These are phyloP conservation scores for Ceratobasidium sp. DNA, from an alignment of 1,284 basidiomycete genomes.

Conservation along the genomic window DNA sequence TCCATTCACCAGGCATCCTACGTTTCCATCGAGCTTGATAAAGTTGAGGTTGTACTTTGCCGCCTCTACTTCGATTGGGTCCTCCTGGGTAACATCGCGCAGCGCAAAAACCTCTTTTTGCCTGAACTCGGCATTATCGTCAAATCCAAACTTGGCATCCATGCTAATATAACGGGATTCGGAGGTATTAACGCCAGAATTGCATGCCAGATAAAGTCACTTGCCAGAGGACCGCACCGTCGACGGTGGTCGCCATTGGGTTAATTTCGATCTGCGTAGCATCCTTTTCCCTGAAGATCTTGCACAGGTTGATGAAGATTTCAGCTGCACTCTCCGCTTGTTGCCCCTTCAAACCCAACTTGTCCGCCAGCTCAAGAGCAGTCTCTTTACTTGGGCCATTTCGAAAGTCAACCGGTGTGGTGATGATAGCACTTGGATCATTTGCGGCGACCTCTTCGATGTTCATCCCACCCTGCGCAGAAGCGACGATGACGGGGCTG, in stretches of 20 bases:
- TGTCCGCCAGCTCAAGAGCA: conserved; percentile 82
- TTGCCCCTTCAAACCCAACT: conserved; percentile 86
- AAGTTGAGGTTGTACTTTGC: conserved; percentile 96
- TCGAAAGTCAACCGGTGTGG: conserved; percentile 88
- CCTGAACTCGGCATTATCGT: conserved; percentile 99
- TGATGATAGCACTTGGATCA: conserved; percentile 94
- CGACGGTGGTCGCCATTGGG: conserved; percentile 93
- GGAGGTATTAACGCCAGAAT: conserved; percentile 29
- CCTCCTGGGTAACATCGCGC: conserved; percentile 94
- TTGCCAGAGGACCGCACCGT: conserved; percentile 93
- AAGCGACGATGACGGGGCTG: conserved; percentile 92
- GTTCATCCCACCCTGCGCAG: conserved; percentile 95
- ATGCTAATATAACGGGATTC: conserved; percentile 66
- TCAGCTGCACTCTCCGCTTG: conserved; percentile 86
- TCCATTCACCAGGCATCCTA: conserved; percentile 98
- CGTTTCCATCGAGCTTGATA: conserved; percentile 98
- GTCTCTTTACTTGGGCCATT: conserved; percentile 79
- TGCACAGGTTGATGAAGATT: conserved; percentile 94
- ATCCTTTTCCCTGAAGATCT: conserved; percentile 98
- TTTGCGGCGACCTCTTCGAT: conserved; percentile 99
- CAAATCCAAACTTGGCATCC: conserved; percentile 99
- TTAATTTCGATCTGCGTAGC: conserved; percentile 99
- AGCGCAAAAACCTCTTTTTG: conserved; percentile 90
- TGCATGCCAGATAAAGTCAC: conserved; percentile 46
- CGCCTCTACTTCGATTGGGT: conserved; percentile 95